Conservation (phyloP, 148 eudicot species). For the Fagopyrum esculentum region DNA sequence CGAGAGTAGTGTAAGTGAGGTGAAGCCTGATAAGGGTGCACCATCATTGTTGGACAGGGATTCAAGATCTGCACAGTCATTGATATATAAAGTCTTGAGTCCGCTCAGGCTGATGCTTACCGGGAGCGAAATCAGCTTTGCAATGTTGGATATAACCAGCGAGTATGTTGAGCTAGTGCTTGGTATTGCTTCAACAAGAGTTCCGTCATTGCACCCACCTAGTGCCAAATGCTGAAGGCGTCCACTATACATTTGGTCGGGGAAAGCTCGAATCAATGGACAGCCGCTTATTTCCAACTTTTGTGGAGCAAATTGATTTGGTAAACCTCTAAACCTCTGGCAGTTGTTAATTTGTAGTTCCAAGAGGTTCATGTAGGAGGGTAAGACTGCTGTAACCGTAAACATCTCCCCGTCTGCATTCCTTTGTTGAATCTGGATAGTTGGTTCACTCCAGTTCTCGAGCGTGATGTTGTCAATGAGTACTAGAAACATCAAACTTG, state of each 20-base stretch:
- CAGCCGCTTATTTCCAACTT: neutral
- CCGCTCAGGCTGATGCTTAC: neutral
- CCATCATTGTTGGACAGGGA: neutral
- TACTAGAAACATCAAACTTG: slow-evolving; percentile 2
- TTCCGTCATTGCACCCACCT: slow-evolving; percentile 15
- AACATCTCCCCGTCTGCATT: neutral
- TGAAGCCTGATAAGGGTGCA: slow-evolving; percentile 11
- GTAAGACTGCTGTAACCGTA: neutral
- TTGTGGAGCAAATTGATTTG: neutral
- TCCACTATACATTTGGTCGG: neutral
- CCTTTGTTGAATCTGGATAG: neutral
- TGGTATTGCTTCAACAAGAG: slow-evolving; percentile 21
- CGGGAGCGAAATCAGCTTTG: slow-evolving; percentile 12
- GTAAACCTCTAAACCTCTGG: neutral
- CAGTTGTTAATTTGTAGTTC: neutral
- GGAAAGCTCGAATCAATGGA: neutral
- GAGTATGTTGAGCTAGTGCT: slow-evolving; percentile 25
- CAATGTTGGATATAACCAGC: slow-evolving; percentile 30
- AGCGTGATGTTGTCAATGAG: neutral
- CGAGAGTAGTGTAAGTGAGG: slow-evolving; percentile 19
- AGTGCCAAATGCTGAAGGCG: slow-evolving; percentile 29
- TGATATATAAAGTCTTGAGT: neutral
- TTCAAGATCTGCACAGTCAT: neutral
- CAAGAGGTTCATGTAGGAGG: neutral
- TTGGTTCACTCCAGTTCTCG: neutral